A percentile compares a stretch with the other conserved stretches of the same genome.
These are phyloP conservation scores for Lentinula edodes DNA, from an alignment of 768 basidiomycete genomes.

Conservation along the genomic window DNA sequence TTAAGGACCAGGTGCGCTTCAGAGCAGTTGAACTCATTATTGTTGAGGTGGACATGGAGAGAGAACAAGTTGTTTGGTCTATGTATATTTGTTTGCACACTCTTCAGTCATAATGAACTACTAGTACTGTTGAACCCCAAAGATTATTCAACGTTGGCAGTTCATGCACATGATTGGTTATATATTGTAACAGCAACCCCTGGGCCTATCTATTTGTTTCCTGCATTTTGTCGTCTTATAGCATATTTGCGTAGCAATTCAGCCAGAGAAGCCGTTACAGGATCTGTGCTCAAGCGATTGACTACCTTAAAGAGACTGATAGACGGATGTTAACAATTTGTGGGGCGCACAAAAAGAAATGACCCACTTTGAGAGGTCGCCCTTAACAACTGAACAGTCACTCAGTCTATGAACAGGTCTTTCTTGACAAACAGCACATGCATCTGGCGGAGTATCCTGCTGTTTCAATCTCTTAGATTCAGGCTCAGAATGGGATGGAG, in stretches of 20 bases:
- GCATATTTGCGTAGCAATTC: constrained; percentile 26
- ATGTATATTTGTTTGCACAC: not conserved
- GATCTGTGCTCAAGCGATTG: constrained; percentile 34
- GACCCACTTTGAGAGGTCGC: constrained; percentile 50
- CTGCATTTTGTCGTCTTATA: not conserved
- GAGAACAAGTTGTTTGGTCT: not conserved
- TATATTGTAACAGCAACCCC: not conserved
- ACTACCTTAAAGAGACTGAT: constrained; percentile 39
- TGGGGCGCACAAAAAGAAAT: not conserved
- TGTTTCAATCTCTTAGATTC: constrained; percentile 34
- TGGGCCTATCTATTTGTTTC: not conserved
- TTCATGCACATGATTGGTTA: too few species aligned
- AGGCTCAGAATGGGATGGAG: constrained; percentile 24
- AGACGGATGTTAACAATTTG: not conserved
- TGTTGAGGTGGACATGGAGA: not conserved
- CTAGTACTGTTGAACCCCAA: too few species aligned
- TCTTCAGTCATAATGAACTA: too few species aligned
- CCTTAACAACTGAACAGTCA: constrained; percentile 49
- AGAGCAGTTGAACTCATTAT: not conserved
- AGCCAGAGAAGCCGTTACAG: constrained; percentile 27
- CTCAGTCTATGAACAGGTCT: constrained; percentile 40
- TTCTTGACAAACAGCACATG: constrained; percentile 47
- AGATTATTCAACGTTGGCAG: too few species aligned
- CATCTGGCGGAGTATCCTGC: constrained; percentile 1
- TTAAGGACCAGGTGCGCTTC: constrained; percentile 23